phyloP scores from a whole-genome alignment of 768 basidiomycete species.

The Jaapia argillacea region DNA sequence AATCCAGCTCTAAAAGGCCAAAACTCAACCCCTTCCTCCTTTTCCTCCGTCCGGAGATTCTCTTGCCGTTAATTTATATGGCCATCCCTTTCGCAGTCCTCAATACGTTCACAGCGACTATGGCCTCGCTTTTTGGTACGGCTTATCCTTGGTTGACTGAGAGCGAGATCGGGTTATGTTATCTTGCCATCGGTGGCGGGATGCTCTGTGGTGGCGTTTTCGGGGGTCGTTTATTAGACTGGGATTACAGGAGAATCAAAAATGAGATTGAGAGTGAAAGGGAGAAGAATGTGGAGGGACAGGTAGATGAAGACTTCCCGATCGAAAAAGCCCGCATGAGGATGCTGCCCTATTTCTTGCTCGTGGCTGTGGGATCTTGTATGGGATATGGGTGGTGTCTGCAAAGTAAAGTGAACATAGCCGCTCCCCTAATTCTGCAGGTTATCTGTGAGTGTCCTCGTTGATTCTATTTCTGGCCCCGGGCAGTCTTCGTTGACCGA shows the following conservation, averaged over 20 bases:
- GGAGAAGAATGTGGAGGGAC: conserved; percentile 11
- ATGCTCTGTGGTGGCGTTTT: conserved; percentile 48
- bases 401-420: conserved; percentile 36
- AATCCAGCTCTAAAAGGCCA: no score
- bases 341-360: conserved; percentile 29
- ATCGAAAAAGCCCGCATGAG: conserved; percentile 51
- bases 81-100: conserved; percentile 44
- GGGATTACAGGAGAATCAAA: conserved; percentile 43
- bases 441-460: conserved; percentile 23
- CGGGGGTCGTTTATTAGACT: conserved; percentile 56
- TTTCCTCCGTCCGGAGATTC: conserved; percentile 44
- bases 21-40: conserved; percentile 49
- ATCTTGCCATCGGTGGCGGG: conserved; percentile 66
- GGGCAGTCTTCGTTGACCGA: neutral
- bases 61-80: conserved; percentile 41
- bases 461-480: neutral
- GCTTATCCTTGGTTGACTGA: conserved; percentile 52
- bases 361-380: conserved; percentile 28
- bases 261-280: conserved; percentile 9
- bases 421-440: conserved; percentile 43
- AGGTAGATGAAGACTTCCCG: conserved; percentile 36
- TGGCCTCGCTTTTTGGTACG: conserved; percentile 48
- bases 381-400: conserved; percentile 57
- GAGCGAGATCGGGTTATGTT: conserved; percentile 67
- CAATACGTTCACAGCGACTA: conserved; percentile 49